Evolutionary conservation across 2,329 filamentous ascomycete genomes (phyloP), one percentile per base, ranked within the genome.

Genomic region (Calonectria hongkongensis): DNA sequence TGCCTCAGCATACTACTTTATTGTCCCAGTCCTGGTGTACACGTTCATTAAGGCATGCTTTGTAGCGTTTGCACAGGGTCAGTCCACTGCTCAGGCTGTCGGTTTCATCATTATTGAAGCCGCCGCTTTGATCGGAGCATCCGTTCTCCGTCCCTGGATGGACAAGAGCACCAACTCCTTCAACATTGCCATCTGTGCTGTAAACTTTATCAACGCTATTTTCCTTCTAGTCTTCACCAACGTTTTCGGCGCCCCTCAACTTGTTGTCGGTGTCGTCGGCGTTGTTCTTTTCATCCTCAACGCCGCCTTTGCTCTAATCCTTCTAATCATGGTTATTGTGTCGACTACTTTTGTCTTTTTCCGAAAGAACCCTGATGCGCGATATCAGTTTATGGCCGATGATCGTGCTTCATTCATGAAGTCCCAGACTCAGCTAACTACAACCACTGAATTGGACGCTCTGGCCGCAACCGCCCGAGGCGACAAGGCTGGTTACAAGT

Each of bases 401-500:
- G 96, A 98, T 84, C 93, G 96, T 79, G 95, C 95, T 65, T 98
- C 96, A 12, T 98, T 98, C 86, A 98, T 98, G 92, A 98, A 98
- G 88, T 98, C 95, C 16, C 94, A 97, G 84, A 94, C 94, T 6
- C 93, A 96, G 81, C 88, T 98, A 67, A 91, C 85, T 56, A 86
- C 88, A 18, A 95, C 93, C 5, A 98, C 95, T 9, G 96, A 98
- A 85, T 89, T 98, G 64, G 95, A 98, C 83, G 96, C 96, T 10
- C 87, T 98, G 70, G 96, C 94, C 76, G 94, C 94, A 18, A 98
- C 95, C 6, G 96, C 96, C 41, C 93, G 96, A 81, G 95, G 95
- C 71, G 95, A 98, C 82, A 94, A 94, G 66, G 89, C 89, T 58
- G 84, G 84, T 62, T 85, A 85, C 81, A 85, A 95, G 63, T 78